Base-by-base conservation (phyloP, 202 grass and related monocot species). In the Saccharum hybrid region DNA sequence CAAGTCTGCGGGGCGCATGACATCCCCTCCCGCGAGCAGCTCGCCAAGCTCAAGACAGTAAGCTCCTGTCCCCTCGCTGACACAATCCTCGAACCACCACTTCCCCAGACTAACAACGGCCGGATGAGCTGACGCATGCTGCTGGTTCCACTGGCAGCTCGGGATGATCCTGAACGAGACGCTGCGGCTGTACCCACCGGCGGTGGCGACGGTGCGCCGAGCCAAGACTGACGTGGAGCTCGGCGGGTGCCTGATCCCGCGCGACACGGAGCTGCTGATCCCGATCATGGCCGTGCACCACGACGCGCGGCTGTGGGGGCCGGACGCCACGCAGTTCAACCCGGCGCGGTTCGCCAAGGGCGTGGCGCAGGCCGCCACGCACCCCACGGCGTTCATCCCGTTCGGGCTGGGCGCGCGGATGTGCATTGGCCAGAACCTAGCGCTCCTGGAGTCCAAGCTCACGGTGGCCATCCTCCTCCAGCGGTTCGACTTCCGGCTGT, bases 201-300 rank as follows among this genome's bases (percentile, higher is more conserved):
- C 96, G 10, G 96, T 99, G 68, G 96, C 96, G 6, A 99, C 96
- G 36, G 94, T 99, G 57, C 83, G 96, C 13, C 81, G 93, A 21
- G 93, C 96, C 13, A 99, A 99, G 83, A 42, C 78, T 4, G 88
- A 99, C 86, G 93, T 96, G 63, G 79, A 92, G 88, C 91, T 99
- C 4, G 89, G 96, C 51, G 84, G 86, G 14, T 89, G 87, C 91
- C 73, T 84, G 48, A 94, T 99, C 88, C 96, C 96, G 0, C 89
- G 91, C 0, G 93, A 83, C 80, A 96, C 96, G 37, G 96, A 99
- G 75, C 80, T 99, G 72, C 89, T 99, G 28, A 92, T 99, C 71
- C 96, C 96, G 45, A 99, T 99, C 84, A 96, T 99, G 96, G 93
- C 93, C 42, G 91, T 99, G 77, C 96, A 99, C 84, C 96, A 99